These are phyloP conservation scores for Megacollybia marginata DNA, from an alignment of 768 basidiomycete genomes.

Conservation along the genomic window DNA sequence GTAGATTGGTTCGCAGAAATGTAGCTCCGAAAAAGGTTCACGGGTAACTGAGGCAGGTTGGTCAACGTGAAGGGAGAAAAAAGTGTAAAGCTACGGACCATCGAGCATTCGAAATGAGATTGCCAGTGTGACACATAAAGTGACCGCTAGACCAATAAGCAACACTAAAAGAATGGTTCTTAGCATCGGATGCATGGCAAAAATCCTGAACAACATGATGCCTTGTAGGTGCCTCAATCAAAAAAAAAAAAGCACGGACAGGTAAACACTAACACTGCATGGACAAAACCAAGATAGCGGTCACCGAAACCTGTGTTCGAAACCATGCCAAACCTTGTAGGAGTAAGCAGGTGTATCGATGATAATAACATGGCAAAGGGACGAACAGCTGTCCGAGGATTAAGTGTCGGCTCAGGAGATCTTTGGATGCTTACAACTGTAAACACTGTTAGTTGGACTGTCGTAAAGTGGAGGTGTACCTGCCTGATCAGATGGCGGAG, in stretches of 20 bases:
- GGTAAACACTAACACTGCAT: constrained; percentile 18
- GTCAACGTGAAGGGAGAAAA: no score
- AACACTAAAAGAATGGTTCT: background rate
- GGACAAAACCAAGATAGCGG: constrained; percentile 17
- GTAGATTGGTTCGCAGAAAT: background rate
- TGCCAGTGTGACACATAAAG: background rate
- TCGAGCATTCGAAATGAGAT: background rate
- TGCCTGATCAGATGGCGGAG: background rate
- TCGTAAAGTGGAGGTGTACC: background rate
- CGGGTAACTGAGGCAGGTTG: background rate
- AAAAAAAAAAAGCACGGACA: background rate
- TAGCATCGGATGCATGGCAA: background rate
- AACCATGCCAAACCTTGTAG: constrained; percentile 15
- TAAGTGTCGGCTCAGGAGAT: background rate
- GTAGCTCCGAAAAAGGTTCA: background rate
- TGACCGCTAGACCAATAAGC: background rate
- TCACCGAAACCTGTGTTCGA: constrained; percentile 13
- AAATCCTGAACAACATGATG: background rate
- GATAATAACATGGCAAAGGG: background rate
- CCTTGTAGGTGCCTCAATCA: background rate
- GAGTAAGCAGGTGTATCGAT: background rate
- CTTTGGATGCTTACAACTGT: background rate
- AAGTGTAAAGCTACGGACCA: background rate
- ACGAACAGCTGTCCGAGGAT: background rate
- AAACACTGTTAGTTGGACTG: background rate